phyloP scores from a whole-genome alignment of 2,329 filamentous ascomycete genomes.

The Clathrospora elynae region DNA sequence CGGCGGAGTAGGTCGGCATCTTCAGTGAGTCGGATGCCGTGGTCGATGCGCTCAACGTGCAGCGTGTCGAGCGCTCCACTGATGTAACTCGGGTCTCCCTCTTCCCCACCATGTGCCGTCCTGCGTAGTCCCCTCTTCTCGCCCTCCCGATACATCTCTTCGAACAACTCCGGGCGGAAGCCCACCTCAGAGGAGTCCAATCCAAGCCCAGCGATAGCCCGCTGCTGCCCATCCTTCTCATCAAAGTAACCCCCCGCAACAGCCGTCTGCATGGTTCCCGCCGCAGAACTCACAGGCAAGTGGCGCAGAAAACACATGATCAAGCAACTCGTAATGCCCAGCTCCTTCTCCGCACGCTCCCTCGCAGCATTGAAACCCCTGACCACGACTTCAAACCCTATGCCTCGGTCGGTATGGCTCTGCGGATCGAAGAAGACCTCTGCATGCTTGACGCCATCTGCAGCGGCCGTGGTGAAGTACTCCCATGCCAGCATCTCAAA shows the following conservation, averaged over 20 bases:
- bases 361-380: slow-evolving; percentile 66
- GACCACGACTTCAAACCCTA: slow-evolving; percentile 68
- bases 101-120: slow-evolving; percentile 79
- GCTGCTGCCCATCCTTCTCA: slow-evolving; percentile 54
- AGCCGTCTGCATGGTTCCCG: slow-evolving; percentile 51
- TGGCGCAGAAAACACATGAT: slow-evolving; percentile 77
- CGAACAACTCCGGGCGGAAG: slow-evolving; percentile 60
- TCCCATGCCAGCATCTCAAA: slow-evolving; percentile 74
- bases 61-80: slow-evolving; percentile 65
- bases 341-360: slow-evolving; percentile 62
- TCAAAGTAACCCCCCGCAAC: slow-evolving; percentile 51
- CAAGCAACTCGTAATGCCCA: slow-evolving; percentile 68
- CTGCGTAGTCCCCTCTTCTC: slow-evolving; percentile 59
- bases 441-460: slow-evolving; percentile 70
- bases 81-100: slow-evolving; percentile 72
- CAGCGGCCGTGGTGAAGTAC: slow-evolving; percentile 69
- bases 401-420: slow-evolving; percentile 68
- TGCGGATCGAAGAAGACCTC: slow-evolving; percentile 85
- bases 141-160: slow-evolving; percentile 64
- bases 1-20: slow-evolving; percentile 63
- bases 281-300: slow-evolving; percentile 61
- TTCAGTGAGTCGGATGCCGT: slow-evolving; percentile 70
- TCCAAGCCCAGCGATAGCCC: slow-evolving; percentile 66
- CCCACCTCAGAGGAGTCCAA: slow-evolving; percentile 65
- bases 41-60: slow-evolving; percentile 70